These are phyloP conservation scores for Sugiyamaella pinicola DNA, from an alignment of 1,139 yeast species.

Conservation along the genomic window DNA sequence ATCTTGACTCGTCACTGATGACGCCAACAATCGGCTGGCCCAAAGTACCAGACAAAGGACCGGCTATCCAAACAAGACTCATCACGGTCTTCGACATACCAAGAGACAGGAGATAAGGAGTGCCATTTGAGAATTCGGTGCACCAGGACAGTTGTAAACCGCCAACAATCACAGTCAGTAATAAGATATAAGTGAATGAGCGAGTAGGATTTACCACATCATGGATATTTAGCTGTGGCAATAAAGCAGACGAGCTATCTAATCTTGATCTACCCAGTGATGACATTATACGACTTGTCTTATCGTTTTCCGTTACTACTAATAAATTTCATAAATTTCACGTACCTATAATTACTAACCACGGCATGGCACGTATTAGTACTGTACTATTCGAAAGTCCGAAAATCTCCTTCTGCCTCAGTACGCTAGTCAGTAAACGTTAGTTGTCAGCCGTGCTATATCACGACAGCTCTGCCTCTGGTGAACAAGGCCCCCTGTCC, in stretches of 20 bases:
- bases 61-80: conserved; percentile 64
- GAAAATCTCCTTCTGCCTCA: no score
- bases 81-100: conserved; percentile 56
- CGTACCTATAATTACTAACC: no score
- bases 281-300: no score
- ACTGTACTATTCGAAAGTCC: no score
- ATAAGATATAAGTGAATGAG: conserved; percentile 47
- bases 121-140: conserved; percentile 57
- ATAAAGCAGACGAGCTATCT: conserved; percentile 10
- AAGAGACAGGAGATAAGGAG: conserved; percentile 52
- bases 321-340: no score
- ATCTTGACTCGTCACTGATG: conserved; percentile 53
- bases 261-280: conserved; percentile 2
- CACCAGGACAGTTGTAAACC: conserved; percentile 59
- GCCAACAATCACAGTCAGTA: conserved; percentile 52
- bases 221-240: conserved; percentile 5
- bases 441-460: no score
- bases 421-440: no score
- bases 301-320: no score
- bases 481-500: no score
- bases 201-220: conserved; percentile 44
- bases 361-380: no score
- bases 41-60: conserved; percentile 62
- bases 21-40: conserved; percentile 65
- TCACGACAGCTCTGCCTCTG: no score